phyloP scores from a whole-genome alignment of 1,139 yeast genomes.

The Saccharomyces hybrid region DNA sequence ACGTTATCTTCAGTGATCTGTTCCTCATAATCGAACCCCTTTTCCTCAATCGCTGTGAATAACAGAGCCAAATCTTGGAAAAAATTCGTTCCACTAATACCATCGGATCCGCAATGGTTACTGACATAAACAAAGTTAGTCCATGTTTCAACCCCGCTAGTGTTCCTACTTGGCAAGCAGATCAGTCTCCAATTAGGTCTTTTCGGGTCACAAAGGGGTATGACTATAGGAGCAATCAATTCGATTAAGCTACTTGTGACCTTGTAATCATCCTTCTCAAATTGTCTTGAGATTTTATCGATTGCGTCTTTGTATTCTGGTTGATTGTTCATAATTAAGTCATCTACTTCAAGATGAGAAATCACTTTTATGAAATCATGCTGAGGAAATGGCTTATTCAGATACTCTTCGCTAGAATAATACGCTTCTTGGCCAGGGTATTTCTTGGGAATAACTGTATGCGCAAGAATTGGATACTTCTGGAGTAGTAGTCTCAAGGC shows the following conservation, averaged over 20 bases:
- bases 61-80: conserved; percentile 16
- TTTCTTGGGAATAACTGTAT: conserved; percentile 18
- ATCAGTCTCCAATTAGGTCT: conserved; percentile 25
- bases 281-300: conserved; percentile 9
- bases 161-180: conserved; percentile 10
- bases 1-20: conserved; percentile 1
- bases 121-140: conserved; percentile 16
- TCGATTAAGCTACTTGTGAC: conserved; percentile 13
- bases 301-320: conserved; percentile 8
- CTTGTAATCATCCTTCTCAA: conserved; percentile 9
- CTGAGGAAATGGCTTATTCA: conserved; percentile 16
- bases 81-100: conserved; percentile 18
- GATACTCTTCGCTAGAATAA: conserved; percentile 20
- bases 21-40: background rate
- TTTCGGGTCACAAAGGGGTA: conserved; percentile 15
- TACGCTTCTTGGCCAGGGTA: conserved; percentile 13
- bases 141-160: background rate
- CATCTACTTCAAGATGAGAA: conserved; percentile 12
- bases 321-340: conserved; percentile 22
- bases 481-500: conserved; percentile 17
- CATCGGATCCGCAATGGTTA: conserved; percentile 25
- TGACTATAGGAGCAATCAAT: conserved; percentile 10
- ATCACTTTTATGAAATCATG: conserved; percentile 21
- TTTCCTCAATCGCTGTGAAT: conserved; percentile 5
- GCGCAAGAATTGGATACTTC: conserved; percentile 18